Conservation (phyloP, 345 rosid species). For the Turritis glabra region DNA sequence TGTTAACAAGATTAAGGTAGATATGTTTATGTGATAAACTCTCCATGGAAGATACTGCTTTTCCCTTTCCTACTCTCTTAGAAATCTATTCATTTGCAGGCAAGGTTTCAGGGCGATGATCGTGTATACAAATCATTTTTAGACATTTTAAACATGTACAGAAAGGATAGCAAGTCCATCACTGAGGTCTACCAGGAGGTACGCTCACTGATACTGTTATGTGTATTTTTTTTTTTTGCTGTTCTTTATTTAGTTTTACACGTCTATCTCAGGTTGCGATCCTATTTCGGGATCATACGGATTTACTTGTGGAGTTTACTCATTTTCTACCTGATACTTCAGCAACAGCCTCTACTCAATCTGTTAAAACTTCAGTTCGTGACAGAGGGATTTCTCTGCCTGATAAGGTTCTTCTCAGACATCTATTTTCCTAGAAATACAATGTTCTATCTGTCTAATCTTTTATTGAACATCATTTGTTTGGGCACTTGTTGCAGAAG, state of each 20-base stretch:
- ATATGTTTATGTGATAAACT: background rate
- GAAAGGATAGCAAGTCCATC: slow-evolving; percentile 86
- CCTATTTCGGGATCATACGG: slow-evolving; percentile 69
- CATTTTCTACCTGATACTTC: slow-evolving; percentile 88
- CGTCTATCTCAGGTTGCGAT: slow-evolving; percentile 58
- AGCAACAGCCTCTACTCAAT: slow-evolving; percentile 37
- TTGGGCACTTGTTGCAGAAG: slow-evolving; percentile 55
- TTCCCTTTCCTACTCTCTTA: background rate
- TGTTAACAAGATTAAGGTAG: slow-evolving; percentile 89
- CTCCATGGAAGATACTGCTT: background rate
- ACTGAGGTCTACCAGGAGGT: slow-evolving; percentile 87
- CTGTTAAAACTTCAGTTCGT: slow-evolving; percentile 40
- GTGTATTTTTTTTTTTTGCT: background rate
- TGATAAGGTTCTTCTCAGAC: slow-evolving; percentile 57
- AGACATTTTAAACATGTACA: slow-evolving; percentile 83
- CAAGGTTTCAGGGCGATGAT: slow-evolving; percentile 87
- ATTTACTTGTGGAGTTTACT: slow-evolving; percentile 77
- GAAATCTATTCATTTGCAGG: slow-evolving; percentile 45
- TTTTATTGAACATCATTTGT: slow-evolving; percentile 22
- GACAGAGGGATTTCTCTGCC: slow-evolving; percentile 46
- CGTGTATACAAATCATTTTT: slow-evolving; percentile 86
- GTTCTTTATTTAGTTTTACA: background rate
- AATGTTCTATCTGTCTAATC: background rate
- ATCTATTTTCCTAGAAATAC: background rate
- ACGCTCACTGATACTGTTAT: slow-evolving; percentile 15